Evolutionary conservation across 1,284 basidiomycete species (phyloP), one percentile per base, ranked within the genome.

Genomic region (Leccinum pachyderme): DNA sequence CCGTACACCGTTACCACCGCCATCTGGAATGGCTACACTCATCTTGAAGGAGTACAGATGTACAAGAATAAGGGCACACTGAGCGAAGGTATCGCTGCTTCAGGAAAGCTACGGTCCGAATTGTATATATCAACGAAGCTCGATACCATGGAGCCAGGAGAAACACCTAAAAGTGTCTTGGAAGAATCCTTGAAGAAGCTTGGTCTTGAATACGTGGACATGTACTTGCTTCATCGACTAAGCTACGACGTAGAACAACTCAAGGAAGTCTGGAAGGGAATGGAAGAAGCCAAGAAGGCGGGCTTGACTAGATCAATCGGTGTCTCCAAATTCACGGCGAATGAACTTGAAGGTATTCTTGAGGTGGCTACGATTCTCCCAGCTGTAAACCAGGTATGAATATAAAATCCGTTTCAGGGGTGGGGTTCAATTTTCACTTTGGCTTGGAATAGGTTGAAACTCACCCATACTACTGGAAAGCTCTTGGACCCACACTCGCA

Each of bases 271-370:
- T 95, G 93, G 92, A 79, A 79, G 59, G 78, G 79, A 9, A 80
- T 94, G 78, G 90, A 93, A 66, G 81, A 78, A 45, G 72, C 87
- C 49, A 79, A 89, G 70, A 73, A 73, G 47, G 82, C 82, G 46
- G 89, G 90, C 1, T 72, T 92, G 47, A 76, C 89, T 37, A 87
- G 81, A 69, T 86, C 83, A 44, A 90, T 95, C 54, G 93, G 93
- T 1, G 91, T 96, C 15, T 91, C 87, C 53, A 95, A 95, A 74
- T 94, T 88, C 71, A 79, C 77, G 13, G 77, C 86, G 18, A 73
- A 82, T 56, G 80, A 94, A 61, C 72, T 95, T 44, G 71, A 85
- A 56, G 80, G 81, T 50, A 73, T 93, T 33, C 66, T 90, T 29
- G 76, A 80, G 31, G 77, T 71, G 25, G 86, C 82, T 25, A 81